Conservation (phyloP, 805 yeast genomes). For the Saccharomycopsis vini region DNA sequence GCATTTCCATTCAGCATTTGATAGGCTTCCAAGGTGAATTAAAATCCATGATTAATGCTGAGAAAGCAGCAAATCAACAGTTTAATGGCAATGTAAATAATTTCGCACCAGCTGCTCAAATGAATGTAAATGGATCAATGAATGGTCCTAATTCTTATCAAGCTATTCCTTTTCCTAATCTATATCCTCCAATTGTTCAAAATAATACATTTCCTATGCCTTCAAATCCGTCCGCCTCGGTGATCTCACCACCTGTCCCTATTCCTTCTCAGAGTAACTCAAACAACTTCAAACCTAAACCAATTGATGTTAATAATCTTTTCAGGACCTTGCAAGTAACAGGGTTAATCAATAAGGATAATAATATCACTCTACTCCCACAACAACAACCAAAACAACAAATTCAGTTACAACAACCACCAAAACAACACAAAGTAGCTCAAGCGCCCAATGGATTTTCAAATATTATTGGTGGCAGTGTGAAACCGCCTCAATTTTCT, state of each 20-base stretch:
- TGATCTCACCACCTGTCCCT: no score
- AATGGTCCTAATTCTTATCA: background rate
- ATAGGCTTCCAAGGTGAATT: conserved; percentile 32
- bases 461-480: conserved; percentile 1
- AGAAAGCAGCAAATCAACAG: background rate
- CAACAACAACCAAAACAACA: no score
- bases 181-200: no score
- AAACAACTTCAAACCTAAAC: background rate
- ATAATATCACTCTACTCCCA: background rate
- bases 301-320: conserved; percentile 24
- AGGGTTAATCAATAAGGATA: conserved; percentile 28
- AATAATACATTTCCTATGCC: background rate
- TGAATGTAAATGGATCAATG: background rate
- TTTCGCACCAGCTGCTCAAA: background rate
- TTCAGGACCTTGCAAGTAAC: conserved; percentile 29
- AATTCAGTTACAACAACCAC: no score
- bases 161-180: no score
- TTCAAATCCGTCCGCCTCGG: background rate
- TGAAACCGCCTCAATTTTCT: no score
- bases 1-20: conserved; percentile 30
- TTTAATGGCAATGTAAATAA: background rate
- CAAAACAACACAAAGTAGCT: background rate
- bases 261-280: background rate
- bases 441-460: background rate
- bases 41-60: conserved; percentile 18